These are phyloP conservation scores for Penicillium vulpinum DNA, from an alignment of 2,329 filamentous ascomycete genomes.

Conservation along the genomic window DNA sequence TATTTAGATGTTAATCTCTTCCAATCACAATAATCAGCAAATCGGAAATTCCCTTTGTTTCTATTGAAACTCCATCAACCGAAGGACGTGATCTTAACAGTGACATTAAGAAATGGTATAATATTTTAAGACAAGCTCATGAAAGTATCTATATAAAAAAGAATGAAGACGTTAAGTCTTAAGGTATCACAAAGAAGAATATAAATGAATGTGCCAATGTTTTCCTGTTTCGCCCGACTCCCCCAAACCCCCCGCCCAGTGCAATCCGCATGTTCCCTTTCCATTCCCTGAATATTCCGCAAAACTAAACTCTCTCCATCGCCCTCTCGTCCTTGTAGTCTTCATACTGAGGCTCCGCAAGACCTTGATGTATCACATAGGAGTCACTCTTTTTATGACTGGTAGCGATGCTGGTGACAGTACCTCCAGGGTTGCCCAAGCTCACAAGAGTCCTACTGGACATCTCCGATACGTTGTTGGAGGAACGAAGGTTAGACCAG, in stretches of 20 bases:
- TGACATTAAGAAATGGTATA: not conserved
- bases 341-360: conserved; percentile 11
- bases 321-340: not conserved
- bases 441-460: conserved; percentile 14
- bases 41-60: not conserved
- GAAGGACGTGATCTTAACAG: no score
- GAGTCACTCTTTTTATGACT: not conserved
- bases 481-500: conserved; percentile 22
- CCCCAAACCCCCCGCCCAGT: not conserved
- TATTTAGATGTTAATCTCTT: not conserved
- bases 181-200: conserved; percentile 1
- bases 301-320: not conserved
- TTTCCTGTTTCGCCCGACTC: not conserved
- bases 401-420: conserved; percentile 1
- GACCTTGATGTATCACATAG: not conserved
- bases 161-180: not conserved
- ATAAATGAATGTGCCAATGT: not conserved
- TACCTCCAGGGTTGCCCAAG: not conserved
- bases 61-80: no score
- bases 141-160: not conserved
- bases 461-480: conserved; percentile 13
- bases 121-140: not conserved
- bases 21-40: not conserved
- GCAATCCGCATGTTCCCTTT: not conserved
- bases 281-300: not conserved